A percentile compares a stretch with the other conserved stretches of the same genome.
phyloP scores from a whole-genome alignment of 805 yeast species.

The Ogataea methylovora region DNA sequence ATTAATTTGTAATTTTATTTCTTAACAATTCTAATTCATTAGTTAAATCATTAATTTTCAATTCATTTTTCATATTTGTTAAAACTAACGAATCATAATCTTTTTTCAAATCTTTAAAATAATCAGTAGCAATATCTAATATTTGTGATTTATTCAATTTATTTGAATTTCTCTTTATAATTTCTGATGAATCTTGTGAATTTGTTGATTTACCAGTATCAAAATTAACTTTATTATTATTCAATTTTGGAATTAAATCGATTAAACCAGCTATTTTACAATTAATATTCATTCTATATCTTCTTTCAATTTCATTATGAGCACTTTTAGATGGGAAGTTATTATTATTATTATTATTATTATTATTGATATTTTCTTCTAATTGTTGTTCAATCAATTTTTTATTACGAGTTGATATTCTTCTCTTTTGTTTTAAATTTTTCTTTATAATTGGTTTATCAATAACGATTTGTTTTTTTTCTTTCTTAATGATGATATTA shows the following conservation, averaged over 20 bases:
- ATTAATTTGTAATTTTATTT: too few relatives aligned
- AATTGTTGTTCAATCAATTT: too few relatives aligned
- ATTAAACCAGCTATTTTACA: constrained; percentile 64
- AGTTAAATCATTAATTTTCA: background rate
- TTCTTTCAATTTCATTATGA: constrained; percentile 66
- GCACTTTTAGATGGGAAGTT: constrained; percentile 62
- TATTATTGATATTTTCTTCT: too few relatives aligned
- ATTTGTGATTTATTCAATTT: constrained; percentile 60
- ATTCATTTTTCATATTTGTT: constrained; percentile 22
- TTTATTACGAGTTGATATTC: too few relatives aligned
- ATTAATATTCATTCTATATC: constrained; percentile 64
- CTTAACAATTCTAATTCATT: too few relatives aligned
- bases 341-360: too few relatives aligned
- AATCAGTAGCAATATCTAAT: constrained; percentile 60
- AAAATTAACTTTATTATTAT: constrained; percentile 55
- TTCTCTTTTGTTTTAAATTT: too few relatives aligned
- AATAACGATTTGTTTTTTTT: too few relatives aligned
- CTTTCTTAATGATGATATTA: too few relatives aligned
- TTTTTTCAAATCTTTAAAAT: constrained; percentile 45
- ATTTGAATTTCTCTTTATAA: constrained; percentile 15
- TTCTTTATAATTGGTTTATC: too few relatives aligned
- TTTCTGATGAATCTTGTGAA: constrained; percentile 3
- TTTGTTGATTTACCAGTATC: constrained; percentile 23
- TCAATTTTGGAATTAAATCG: constrained; percentile 61
- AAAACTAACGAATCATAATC: constrained; percentile 29